Evolutionary conservation across 163 green algal species (phyloP).

Genomic region (Scenedesmus sp.): DNA sequence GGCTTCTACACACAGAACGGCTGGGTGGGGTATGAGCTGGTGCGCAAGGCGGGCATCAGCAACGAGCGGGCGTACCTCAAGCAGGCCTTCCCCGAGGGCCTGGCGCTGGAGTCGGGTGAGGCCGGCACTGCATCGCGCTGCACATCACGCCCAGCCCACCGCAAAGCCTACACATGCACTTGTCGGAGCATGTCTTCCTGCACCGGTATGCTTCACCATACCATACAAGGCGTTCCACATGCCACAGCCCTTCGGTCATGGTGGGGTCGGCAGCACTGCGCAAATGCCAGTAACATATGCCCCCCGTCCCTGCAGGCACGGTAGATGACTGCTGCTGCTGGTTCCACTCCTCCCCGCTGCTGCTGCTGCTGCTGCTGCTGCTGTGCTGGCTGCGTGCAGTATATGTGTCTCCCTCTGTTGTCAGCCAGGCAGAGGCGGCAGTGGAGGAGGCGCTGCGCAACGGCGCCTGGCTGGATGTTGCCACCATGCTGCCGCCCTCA

Average conservation of each 20-base stretch:
- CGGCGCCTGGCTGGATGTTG: conserved; percentile 77
- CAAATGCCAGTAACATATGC: too few species aligned
- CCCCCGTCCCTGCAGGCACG: too few species aligned
- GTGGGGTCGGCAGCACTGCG: too few species aligned
- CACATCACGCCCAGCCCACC: conserved; percentile 27
- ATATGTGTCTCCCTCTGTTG: conserved; percentile 66
- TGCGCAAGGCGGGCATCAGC: conserved; percentile 78
- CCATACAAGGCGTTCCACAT: too few species aligned
- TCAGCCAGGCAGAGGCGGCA: conserved; percentile 76
- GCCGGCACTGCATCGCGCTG: conserved; percentile 4
- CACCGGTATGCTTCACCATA: too few species aligned
- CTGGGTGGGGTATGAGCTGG: conserved; percentile 84
- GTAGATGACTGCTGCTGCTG: background rate
- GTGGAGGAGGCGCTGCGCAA: conserved; percentile 78
- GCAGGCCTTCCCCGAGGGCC: conserved; percentile 76
- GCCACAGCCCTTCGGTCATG: too few species aligned
- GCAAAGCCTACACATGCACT: too few species aligned
- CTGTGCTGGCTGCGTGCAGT: conserved; percentile 46
- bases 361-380: background rate
- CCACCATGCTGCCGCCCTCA: conserved; percentile 64
- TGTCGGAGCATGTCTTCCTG: too few species aligned
- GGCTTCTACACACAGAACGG: conserved; percentile 91
- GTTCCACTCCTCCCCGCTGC: background rate
- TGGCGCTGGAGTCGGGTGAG: conserved; percentile 75
- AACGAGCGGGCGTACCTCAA: conserved; percentile 72